phyloP scores from a whole-genome alignment of 2,329 filamentous ascomycete genomes.

The Colletotrichum lindemuthianum region DNA sequence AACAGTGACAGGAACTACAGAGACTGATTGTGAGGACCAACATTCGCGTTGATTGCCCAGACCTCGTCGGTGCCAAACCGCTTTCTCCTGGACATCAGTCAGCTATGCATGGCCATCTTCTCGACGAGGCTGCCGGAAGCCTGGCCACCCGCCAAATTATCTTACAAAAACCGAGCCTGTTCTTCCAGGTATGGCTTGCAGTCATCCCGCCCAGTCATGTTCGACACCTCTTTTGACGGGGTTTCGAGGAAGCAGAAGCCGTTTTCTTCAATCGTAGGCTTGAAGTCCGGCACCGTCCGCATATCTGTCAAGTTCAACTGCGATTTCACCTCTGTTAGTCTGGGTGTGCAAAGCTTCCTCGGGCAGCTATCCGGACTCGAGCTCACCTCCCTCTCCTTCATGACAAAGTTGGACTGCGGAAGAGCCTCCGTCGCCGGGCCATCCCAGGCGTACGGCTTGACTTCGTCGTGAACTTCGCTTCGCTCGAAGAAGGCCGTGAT shows the following conservation, averaged over 20 bases:
- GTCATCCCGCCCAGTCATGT: not conserved
- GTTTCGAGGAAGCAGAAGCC: conserved; percentile 9
- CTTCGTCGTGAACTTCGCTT: not conserved
- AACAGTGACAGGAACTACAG: too few species aligned
- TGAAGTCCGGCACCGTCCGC: conserved; percentile 5
- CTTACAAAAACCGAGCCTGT: conserved; percentile 1
- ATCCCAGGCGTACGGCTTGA: conserved; percentile 9
- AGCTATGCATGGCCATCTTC: too few species aligned
- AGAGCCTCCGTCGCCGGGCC: not conserved
- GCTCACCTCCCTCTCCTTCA: conserved; percentile 13
- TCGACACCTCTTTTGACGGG: not conserved
- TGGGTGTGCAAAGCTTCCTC: too few species aligned
- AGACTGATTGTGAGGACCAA: not conserved
- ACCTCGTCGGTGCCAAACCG: not conserved
- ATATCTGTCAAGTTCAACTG: conserved; percentile 7
- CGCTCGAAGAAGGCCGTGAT: conserved; percentile 8
- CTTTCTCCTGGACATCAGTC: not conserved
- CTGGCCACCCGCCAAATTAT: not conserved
- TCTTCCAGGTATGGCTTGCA: conserved; percentile 6
- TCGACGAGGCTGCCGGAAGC: not conserved
- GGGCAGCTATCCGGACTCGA: not conserved
- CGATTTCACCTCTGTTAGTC: too few species aligned
- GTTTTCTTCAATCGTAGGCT: conserved; percentile 4
- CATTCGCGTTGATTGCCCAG: conserved; percentile 6
- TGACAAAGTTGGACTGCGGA: conserved; percentile 3